phyloP scores from a whole-genome alignment of 352 stramenopile genomes.

The Globisporangium canariense region DNA sequence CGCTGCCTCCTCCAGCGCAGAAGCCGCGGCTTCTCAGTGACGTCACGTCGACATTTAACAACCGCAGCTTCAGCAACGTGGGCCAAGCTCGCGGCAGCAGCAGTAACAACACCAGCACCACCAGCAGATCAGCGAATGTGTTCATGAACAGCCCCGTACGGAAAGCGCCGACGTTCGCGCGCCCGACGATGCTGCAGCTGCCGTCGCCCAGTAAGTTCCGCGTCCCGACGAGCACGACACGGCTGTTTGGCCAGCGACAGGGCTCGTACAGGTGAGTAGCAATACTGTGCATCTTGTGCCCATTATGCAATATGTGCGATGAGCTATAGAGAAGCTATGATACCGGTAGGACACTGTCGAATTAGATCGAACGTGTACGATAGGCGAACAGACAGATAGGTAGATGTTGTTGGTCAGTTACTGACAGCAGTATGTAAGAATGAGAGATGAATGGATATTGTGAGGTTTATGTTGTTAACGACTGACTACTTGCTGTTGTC shows the following conservation, averaged over 20 bases:
- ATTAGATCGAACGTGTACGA: not conserved
- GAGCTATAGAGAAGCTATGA: not conserved
- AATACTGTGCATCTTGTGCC: constrained; percentile 9
- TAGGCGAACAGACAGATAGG: not conserved
- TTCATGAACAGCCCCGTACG: constrained; percentile 20
- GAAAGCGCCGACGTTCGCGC: constrained; percentile 8
- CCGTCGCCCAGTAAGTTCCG: constrained; percentile 55
- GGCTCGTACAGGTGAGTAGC: constrained; percentile 22
- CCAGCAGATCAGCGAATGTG: not conserved
- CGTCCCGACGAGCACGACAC: constrained; percentile 33
- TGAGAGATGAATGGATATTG: constrained; percentile 10
- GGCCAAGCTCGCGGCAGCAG: constrained; percentile 14
- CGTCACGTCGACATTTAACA: constrained; percentile 24
- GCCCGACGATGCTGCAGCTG: constrained; percentile 15
- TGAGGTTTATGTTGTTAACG: constrained; percentile 6
- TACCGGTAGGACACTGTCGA: constrained; percentile 1
- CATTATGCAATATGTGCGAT: not conserved
- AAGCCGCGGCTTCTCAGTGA: constrained; percentile 46
- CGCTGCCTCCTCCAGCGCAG: constrained; percentile 25
- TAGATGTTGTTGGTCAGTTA: not conserved
- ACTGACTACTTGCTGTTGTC: constrained; percentile 1
- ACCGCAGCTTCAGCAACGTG: constrained; percentile 20
- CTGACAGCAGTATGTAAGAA: not conserved
- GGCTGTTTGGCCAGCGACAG: constrained; percentile 47
- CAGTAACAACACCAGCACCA: not conserved